These are phyloP conservation scores for Monosporascus sp. DNA, from an alignment of 2,329 filamentous ascomycete genomes.

Conservation along the genomic window DNA sequence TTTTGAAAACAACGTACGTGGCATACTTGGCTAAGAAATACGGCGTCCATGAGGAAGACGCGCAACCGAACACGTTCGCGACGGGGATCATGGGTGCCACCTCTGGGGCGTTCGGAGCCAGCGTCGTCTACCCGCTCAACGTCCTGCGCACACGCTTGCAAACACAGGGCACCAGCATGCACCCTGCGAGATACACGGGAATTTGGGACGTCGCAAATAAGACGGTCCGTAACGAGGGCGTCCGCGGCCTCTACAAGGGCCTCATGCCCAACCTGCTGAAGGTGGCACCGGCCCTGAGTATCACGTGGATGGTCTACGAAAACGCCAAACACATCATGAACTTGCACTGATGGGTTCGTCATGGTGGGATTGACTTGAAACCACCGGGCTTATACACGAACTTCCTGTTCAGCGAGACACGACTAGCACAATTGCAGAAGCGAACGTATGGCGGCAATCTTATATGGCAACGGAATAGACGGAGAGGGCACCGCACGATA, in stretches of 20 bases:
- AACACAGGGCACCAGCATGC: slow-evolving; percentile 88
- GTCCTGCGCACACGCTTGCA: slow-evolving; percentile 87
- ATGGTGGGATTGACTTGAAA: neutral
- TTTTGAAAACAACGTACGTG: slow-evolving; percentile 73
- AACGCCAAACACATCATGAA: slow-evolving; percentile 72
- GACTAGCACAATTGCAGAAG: too few species aligned
- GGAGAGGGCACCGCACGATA: too few species aligned
- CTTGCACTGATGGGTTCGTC: slow-evolving; percentile 32
- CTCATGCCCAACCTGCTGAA: slow-evolving; percentile 93
- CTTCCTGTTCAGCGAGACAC: too few species aligned
- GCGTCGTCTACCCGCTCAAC: slow-evolving; percentile 93
- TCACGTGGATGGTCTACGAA: slow-evolving; percentile 91
- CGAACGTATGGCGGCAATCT: too few species aligned
- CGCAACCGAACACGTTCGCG: slow-evolving; percentile 71
- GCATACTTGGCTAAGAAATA: slow-evolving; percentile 62
- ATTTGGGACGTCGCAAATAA: slow-evolving; percentile 83
- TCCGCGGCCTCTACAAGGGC: slow-evolving; percentile 86
- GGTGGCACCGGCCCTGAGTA: slow-evolving; percentile 91
- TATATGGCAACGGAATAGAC: too few species aligned
- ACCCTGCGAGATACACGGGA: slow-evolving; percentile 83
- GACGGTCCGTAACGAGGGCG: slow-evolving; percentile 77
- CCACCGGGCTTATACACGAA: too few species aligned
- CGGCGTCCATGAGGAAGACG: slow-evolving; percentile 77
- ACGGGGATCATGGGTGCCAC: slow-evolving; percentile 87
- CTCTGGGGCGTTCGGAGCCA: slow-evolving; percentile 86